Percentiles rank a stretch among this genome's conserved stretches.
These are phyloP conservation scores for Glebionis coronaria DNA, from an alignment of 129 eudicot genomes.

Conservation along the genomic window DNA sequence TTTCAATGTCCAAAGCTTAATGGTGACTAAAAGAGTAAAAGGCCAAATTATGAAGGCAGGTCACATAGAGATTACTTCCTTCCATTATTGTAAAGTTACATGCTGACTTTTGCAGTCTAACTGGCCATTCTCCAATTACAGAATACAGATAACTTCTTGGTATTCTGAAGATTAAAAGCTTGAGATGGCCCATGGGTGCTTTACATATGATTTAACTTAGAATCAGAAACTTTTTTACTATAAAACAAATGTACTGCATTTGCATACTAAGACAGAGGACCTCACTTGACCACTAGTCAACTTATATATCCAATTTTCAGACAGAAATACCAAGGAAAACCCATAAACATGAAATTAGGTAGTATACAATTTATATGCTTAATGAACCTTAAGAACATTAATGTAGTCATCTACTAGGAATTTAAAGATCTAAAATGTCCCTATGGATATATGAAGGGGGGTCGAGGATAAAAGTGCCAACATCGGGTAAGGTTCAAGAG, in stretches of 20 bases:
- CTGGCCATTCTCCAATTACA: background rate
- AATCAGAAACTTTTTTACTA: background rate
- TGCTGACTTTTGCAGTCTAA: background rate
- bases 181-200: background rate
- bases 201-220: background rate
- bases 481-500: background rate
- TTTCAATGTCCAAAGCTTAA: too few relatives aligned
- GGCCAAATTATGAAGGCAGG: too few relatives aligned
- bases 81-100: background rate
- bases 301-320: background rate
- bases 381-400: background rate
- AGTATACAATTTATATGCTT: background rate
- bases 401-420: background rate
- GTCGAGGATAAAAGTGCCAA: background rate
- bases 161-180: background rate
- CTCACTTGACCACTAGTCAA: background rate
- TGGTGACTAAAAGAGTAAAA: too few relatives aligned
- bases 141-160: background rate
- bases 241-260: background rate
- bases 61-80: background rate
- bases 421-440: background rate
- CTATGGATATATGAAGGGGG: background rate
- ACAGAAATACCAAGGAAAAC: background rate
- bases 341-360: background rate
- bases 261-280: background rate